Evolutionary conservation across 2,329 filamentous ascomycete genomes (phyloP).

Genomic region (Aspergillus sp.): DNA sequence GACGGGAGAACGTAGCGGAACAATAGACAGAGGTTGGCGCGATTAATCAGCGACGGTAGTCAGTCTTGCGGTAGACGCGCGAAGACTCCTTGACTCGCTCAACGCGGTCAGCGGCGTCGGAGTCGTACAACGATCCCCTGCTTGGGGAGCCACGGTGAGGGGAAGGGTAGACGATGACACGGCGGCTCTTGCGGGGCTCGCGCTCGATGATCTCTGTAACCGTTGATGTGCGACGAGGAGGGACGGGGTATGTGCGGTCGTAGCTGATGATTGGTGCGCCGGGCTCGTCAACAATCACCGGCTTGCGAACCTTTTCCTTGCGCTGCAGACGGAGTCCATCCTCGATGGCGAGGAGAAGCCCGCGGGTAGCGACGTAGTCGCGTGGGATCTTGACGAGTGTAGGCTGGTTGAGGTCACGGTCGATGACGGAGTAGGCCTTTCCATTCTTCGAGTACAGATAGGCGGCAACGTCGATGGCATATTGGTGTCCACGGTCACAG

Average conservation of each 20-base stretch:
- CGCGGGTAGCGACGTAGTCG: constrained; percentile 38
- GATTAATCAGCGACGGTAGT: constrained; percentile 36
- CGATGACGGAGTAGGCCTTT: constrained; percentile 48
- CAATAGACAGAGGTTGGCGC: not conserved
- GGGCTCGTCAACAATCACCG: constrained; percentile 20
- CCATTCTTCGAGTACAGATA: constrained; percentile 44
- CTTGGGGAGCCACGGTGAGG: constrained; percentile 36
- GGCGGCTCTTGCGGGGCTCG: constrained; percentile 33
- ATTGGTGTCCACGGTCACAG: constrained; percentile 41
- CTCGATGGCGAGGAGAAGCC: constrained; percentile 49
- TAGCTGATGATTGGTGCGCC: constrained; percentile 33
- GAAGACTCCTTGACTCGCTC: constrained; percentile 38
- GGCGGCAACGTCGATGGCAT: constrained; percentile 39
- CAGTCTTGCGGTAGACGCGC: constrained; percentile 34
- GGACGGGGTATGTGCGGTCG: constrained; percentile 38
- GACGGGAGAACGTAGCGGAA: not conserved
- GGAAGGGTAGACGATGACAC: constrained; percentile 41
- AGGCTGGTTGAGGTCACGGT: constrained; percentile 43
- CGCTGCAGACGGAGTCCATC: constrained; percentile 41
- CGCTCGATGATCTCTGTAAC: constrained; percentile 36
- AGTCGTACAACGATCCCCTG: constrained; percentile 42
- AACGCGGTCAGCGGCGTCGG: constrained; percentile 38
- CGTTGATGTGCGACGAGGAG: constrained; percentile 30
- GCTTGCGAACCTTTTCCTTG: constrained; percentile 20
- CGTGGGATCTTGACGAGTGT: constrained; percentile 50